Evolutionary conservation across 2,329 filamentous ascomycete species (phyloP).

Genomic region (Chaetomium olivaceum): DNA sequence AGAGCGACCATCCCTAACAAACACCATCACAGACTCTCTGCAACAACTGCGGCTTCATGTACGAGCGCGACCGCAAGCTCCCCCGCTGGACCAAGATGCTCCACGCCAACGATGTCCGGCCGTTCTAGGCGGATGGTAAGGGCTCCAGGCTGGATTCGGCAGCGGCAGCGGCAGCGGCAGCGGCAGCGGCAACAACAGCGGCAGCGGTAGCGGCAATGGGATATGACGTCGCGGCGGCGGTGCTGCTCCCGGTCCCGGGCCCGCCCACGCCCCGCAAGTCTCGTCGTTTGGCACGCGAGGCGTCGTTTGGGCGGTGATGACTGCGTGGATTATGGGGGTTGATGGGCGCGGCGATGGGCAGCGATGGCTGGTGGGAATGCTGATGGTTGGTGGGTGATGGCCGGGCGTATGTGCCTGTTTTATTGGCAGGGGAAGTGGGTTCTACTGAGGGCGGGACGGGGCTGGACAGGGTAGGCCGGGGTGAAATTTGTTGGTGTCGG

Average conservation of each 20-base stretch:
- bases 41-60: conserved; percentile 88
- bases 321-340: no score
- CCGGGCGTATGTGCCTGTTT: background rate
- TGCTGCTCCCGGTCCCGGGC: no score
- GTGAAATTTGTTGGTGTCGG: background rate
- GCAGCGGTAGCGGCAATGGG: no score
- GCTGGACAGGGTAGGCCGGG: background rate
- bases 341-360: background rate
- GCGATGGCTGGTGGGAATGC: background rate
- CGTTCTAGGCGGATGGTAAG: conserved; percentile 28
- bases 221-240: background rate
- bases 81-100: conserved; percentile 75
- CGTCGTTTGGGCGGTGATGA: background rate
- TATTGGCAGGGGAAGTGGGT: background rate
- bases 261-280: conserved; percentile 11
- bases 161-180: background rate
- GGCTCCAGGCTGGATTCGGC: background rate
- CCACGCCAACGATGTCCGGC: conserved; percentile 49
- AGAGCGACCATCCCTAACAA: background rate
- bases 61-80: conserved; percentile 81
- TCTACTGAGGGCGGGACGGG: background rate
- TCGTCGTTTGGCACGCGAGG: conserved; percentile 6
- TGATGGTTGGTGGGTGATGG: no score
- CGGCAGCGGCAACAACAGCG: no score
- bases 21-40: conserved; percentile 67